A percentile compares a stretch with the other conserved stretches of the same genome.
Evolutionary conservation across 1,139 yeast genomes (phyloP).

Genomic region (Eremothecium cymbalariae): DNA sequence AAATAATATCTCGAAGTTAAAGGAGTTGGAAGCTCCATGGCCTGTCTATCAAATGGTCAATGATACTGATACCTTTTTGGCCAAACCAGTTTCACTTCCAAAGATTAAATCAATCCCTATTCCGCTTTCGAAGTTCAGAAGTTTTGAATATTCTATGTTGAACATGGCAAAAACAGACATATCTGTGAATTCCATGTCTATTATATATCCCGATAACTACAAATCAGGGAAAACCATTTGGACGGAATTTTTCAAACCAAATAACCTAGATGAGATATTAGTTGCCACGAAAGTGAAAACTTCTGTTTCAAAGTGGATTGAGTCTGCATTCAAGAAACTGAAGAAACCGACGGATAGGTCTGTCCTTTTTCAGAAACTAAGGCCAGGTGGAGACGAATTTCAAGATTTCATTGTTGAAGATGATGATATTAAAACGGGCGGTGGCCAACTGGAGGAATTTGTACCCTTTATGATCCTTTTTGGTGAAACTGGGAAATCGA

Average conservation of each 20-base stretch:
- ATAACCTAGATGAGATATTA: slow-evolving; percentile 34
- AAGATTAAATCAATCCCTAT: slow-evolving; percentile 4
- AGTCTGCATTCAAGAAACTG: slow-evolving; percentile 40
- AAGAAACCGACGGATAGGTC: slow-evolving; percentile 30
- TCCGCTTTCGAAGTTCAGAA: too few species aligned
- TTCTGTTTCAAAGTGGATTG: slow-evolving; percentile 42
- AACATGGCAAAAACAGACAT: too few species aligned
- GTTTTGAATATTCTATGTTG: too few species aligned
- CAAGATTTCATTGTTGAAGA: slow-evolving; percentile 43
- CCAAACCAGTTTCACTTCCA: not conserved
- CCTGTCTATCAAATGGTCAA: slow-evolving; percentile 16
- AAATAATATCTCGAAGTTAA: slow-evolving; percentile 15
- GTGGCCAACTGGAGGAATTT: slow-evolving; percentile 30
- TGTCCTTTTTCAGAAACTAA: slow-evolving; percentile 32
- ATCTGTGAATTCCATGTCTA: too few species aligned
- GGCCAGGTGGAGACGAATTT: slow-evolving; percentile 26
- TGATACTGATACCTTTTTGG: slow-evolving; percentile 10
- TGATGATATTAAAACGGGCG: slow-evolving; percentile 27
- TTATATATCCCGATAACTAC: not conserved
- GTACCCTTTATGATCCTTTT: slow-evolving; percentile 58
- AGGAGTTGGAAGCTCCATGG: slow-evolving; percentile 17
- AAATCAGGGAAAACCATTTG: slow-evolving; percentile 28
- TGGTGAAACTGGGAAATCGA: slow-evolving; percentile 73
- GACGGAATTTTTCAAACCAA: slow-evolving; percentile 42
- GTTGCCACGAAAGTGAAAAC: slow-evolving; percentile 26